phyloP scores from a whole-genome alignment of 2,329 filamentous ascomycete species.

The Fusarium denticulatum region DNA sequence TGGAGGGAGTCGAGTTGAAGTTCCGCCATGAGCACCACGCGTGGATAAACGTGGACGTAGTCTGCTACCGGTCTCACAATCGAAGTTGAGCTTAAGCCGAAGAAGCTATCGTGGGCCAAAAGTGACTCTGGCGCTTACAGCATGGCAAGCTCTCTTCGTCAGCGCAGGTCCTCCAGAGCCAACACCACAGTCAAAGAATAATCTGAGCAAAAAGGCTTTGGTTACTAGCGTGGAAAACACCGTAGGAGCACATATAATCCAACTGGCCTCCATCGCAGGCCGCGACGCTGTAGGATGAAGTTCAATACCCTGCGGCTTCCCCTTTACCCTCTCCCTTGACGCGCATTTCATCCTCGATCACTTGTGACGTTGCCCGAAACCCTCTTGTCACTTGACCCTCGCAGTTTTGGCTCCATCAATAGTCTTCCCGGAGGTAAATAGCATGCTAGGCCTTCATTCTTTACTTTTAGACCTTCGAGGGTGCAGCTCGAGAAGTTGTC shows the following conservation, averaged over 20 bases:
- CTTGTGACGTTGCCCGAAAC: no score
- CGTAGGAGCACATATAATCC: constrained; percentile 35
- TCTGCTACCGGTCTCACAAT: constrained; percentile 30
- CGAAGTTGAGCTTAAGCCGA: constrained; percentile 47
- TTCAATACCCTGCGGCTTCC: constrained; percentile 22
- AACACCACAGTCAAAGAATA: not conserved
- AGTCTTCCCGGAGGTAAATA: not conserved
- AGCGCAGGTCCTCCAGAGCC: constrained; percentile 29
- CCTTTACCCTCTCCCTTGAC: constrained; percentile 34
- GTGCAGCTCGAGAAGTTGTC: not conserved
- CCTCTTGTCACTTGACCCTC: constrained; percentile 30
- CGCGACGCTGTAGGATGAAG: constrained; percentile 45
- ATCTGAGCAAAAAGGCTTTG: not conserved
- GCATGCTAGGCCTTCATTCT: not conserved
- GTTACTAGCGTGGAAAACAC: not conserved
- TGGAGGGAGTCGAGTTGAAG: constrained; percentile 37
- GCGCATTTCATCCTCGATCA: constrained; percentile 37
- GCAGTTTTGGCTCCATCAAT: constrained; percentile 9
- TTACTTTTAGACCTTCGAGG: constrained; percentile 3
- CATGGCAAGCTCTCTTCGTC: constrained; percentile 48
- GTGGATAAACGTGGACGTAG: constrained; percentile 39
- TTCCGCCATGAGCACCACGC: constrained; percentile 38
- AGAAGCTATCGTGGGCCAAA: constrained; percentile 41
- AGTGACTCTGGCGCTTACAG: constrained; percentile 48
- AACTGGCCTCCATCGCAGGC: constrained; percentile 43